Conservation (phyloP, 169 alveolate genomes). For the Plasmodium gonderi region DNA sequence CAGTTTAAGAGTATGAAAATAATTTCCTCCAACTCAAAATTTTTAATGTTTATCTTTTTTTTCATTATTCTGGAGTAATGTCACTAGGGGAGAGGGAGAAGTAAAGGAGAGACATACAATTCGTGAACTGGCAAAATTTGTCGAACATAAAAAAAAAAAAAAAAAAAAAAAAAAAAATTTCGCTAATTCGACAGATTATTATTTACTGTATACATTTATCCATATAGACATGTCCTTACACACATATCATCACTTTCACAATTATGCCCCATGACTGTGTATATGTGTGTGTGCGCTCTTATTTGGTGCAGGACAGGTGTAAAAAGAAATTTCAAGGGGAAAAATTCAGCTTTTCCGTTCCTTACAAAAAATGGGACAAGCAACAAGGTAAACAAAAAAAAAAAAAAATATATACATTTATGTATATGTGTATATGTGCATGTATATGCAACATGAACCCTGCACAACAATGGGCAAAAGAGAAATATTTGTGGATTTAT, state of each 20-base stretch:
- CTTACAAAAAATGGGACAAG: too few relatives aligned
- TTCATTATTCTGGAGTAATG: slow-evolving; percentile 12
- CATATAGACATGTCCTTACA: not conserved
- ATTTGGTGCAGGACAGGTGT: too few relatives aligned
- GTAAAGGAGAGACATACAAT: not conserved
- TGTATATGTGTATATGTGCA: not conserved
- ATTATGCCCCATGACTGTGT: not conserved
- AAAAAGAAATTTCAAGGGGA: too few relatives aligned
- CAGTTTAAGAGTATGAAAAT: slow-evolving; percentile 43
- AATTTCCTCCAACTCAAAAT: slow-evolving; percentile 60
- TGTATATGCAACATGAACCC: too few relatives aligned
- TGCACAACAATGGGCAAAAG: too few relatives aligned
- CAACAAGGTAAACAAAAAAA: too few relatives aligned
- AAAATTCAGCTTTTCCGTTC: too few relatives aligned
- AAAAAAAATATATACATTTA: not conserved
- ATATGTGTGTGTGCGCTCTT: not conserved
- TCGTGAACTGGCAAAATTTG: too few relatives aligned
- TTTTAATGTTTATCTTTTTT: slow-evolving; percentile 48
- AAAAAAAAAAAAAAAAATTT: not conserved
- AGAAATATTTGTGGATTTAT: too few relatives aligned
- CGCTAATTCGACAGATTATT: not conserved
- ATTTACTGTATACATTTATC: not conserved
- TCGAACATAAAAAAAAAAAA: too few relatives aligned
- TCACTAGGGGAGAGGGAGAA: not conserved
- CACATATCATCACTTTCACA: not conserved